A percentile compares a stretch with the other conserved stretches of the same genome.
phyloP scores from a whole-genome alignment of 1,139 yeast genomes.

The Groenewaldozyma sp. region DNA sequence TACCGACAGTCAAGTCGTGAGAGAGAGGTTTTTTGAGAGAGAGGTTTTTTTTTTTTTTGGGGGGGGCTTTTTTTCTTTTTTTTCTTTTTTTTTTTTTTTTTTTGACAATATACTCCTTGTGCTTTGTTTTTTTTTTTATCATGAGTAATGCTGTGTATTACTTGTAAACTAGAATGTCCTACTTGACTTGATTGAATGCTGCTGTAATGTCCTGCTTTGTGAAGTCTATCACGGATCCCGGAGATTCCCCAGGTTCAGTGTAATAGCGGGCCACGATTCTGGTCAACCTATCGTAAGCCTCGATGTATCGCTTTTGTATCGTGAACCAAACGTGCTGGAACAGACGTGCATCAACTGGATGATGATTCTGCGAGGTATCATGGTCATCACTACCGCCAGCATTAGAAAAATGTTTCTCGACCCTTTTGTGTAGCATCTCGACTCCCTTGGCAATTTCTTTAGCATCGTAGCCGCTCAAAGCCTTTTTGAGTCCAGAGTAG shows the following conservation, averaged over 20 bases:
- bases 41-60: neutral
- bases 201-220: conserved; percentile 36
- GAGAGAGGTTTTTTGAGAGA: too few species aligned
- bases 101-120: too few species aligned
- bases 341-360: conserved; percentile 33
- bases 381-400: too few species aligned
- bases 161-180: too few species aligned
- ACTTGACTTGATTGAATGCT: conserved; percentile 31
- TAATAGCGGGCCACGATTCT: conserved; percentile 38
- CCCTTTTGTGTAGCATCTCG: conserved; percentile 45
- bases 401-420: conserved; percentile 49
- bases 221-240: conserved; percentile 29
- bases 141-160: too few species aligned
- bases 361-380: conserved; percentile 19
- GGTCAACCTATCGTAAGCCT: conserved; percentile 34
- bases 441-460: conserved; percentile 52
- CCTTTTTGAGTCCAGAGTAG: conserved; percentile 47
- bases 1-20: conserved; percentile 39
- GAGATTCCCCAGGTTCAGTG: conserved; percentile 27
- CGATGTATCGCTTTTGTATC: conserved; percentile 42
- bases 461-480: conserved; percentile 46
- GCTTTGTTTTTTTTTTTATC: too few species aligned
- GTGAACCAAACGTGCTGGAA: conserved; percentile 44
- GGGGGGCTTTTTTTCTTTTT: neutral
- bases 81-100: neutral